These are phyloP conservation scores for Stevia rebaudiana DNA, from an alignment of 140 eudicot genomes.

Conservation along the genomic window DNA sequence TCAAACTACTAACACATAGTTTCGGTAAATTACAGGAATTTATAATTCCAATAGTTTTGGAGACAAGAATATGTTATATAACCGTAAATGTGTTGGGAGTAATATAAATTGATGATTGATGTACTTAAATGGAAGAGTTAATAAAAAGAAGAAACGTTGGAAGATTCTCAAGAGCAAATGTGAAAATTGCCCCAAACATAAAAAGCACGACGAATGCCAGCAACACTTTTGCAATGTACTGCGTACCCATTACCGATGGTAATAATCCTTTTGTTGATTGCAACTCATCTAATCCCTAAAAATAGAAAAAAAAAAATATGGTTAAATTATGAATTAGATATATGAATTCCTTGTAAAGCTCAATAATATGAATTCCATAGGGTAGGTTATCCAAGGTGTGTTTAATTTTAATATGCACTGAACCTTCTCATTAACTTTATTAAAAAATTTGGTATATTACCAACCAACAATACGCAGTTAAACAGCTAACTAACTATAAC, in stretches of 20 bases:
- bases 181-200: slow-evolving; percentile 57
- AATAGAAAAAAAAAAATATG: slow-evolving; percentile 7
- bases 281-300: slow-evolving; percentile 46
- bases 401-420: neutral
- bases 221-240: slow-evolving; percentile 64
- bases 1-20: neutral
- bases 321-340: neutral
- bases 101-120: slow-evolving; percentile 15
- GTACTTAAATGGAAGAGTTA: slow-evolving; percentile 39
- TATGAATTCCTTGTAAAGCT: neutral
- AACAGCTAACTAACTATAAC: no score
- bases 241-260: slow-evolving; percentile 30
- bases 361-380: neutral
- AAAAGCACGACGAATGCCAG: slow-evolving; percentile 61
- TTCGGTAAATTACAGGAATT: neutral
- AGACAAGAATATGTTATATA: slow-evolving; percentile 6
- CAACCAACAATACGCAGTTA: no score
- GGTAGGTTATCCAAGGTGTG: neutral
- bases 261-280: slow-evolving; percentile 25
- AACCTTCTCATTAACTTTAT: neutral
- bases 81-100: slow-evolving; percentile 3
- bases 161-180: slow-evolving; percentile 69
- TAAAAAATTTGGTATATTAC: neutral
- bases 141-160: slow-evolving; percentile 48
- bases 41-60: slow-evolving; percentile 7